Percentiles rank a stretch among this genome's conserved stretches.
Conservation (phyloP, 768 basidiomycete species). For the Auriscalpium vulgare region DNA sequence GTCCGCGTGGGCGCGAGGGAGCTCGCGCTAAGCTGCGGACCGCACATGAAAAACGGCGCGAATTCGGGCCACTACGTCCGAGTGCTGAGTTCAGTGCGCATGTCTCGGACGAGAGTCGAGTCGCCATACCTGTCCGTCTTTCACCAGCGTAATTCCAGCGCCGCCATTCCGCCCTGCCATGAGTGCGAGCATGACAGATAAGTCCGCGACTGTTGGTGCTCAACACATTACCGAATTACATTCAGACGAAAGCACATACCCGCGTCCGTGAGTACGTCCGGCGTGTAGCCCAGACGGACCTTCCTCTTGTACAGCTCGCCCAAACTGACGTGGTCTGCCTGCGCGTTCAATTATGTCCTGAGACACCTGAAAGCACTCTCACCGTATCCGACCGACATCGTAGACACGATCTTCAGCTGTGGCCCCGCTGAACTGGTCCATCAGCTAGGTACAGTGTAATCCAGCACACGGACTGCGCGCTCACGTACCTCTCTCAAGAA, state of each 20-base stretch:
- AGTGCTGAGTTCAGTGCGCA: neutral
- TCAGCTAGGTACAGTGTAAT: neutral
- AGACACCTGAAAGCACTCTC: conserved; percentile 10
- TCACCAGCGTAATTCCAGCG: conserved; percentile 54
- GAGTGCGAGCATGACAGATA: conserved; percentile 82
- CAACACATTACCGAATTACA: neutral
- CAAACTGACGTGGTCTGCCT: conserved; percentile 76
- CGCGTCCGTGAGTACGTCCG: conserved; percentile 88
- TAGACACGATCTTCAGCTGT: conserved; percentile 74
- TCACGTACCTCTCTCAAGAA: conserved; percentile 48
- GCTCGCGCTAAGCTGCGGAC: conserved; percentile 65
- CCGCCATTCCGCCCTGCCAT: conserved; percentile 88
- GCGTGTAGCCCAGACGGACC: conserved; percentile 83
- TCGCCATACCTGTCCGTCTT: conserved; percentile 52
- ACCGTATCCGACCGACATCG: conserved; percentile 91
- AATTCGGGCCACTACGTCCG: conserved; percentile 64
- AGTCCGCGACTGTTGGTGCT: conserved; percentile 65
- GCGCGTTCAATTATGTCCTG: neutral
- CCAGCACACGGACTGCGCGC: neutral
- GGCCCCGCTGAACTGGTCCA: conserved; percentile 51
- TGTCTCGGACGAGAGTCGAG: neutral
- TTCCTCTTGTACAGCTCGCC: conserved; percentile 47
- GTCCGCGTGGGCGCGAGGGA: conserved; percentile 46
- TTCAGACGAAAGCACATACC: conserved; percentile 33
- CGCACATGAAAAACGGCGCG: conserved; percentile 76